A percentile compares a stretch with the other conserved stretches of the same genome.
phyloP scores from a whole-genome alignment of 1,284 basidiomycete genomes.

The Omphalotus olearius region DNA sequence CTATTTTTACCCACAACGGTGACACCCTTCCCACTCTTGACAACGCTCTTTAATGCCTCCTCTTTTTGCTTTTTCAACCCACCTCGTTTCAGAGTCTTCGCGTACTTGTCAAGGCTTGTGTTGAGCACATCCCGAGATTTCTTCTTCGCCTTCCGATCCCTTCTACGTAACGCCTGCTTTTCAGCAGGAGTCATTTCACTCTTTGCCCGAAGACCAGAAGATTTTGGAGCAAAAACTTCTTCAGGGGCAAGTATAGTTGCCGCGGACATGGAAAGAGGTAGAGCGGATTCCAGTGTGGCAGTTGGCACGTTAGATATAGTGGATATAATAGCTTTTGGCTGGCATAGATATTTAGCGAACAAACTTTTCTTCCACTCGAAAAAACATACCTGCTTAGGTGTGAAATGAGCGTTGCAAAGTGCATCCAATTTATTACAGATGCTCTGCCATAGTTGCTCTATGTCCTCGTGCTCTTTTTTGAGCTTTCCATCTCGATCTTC shows the following conservation, averaged over 20 bases:
- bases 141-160: conserved; percentile 73
- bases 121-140: conserved; percentile 70
- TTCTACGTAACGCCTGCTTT: conserved; percentile 71
- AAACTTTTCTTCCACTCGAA: conserved; percentile 4
- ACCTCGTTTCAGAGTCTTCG: conserved; percentile 40
- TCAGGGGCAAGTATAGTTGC: conserved; percentile 90
- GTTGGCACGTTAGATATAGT: conserved; percentile 84
- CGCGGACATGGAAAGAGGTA: conserved; percentile 78
- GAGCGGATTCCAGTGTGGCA: conserved; percentile 85
- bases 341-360: conserved; percentile 13
- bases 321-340: conserved; percentile 90
- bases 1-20: conserved; percentile 80
- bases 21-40: conserved; percentile 82
- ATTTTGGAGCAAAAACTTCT: conserved; percentile 73
- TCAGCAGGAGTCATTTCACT: conserved; percentile 86
- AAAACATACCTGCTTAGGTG: conserved; percentile 81
- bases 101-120: conserved; percentile 64
- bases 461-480: conserved; percentile 84
- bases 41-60: conserved; percentile 71
- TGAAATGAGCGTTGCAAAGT: conserved; percentile 92
- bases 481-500: conserved; percentile 90
- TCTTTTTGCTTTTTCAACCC: conserved; percentile 78
- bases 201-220: conserved; percentile 54
- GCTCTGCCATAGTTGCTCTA: conserved; percentile 80
- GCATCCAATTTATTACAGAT: conserved; percentile 92